Evolutionary conservation across 2,329 filamentous ascomycete species (phyloP), one percentile per base, ranked within the genome.

Genomic region (Aspergillus pseudonomiae): DNA sequence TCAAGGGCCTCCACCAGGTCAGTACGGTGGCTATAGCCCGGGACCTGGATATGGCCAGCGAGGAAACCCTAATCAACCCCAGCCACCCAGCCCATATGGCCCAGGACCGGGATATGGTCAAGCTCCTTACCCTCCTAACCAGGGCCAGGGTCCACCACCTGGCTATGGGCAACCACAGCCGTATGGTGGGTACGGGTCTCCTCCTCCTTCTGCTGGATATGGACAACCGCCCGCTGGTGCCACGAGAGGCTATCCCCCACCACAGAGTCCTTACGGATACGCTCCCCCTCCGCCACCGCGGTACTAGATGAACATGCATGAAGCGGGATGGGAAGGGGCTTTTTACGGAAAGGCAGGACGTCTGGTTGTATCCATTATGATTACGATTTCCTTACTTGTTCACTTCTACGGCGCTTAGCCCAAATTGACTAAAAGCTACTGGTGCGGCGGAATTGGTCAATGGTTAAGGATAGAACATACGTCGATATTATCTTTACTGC

Each of bases 11-110:
- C 72, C 74, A 32, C 72, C 75, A 39, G 77, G 78, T 24, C 75
- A 76, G 48, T 79, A 80, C 61, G 77, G 78, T 52, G 76, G 67
- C 16, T 74, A 70, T 39, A 68, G 66, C 19, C 68, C 69, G 24
- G 68, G 67, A 28, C 70, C 69, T 34, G 64, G 64, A 41, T 67
- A 67, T 41, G 63, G 67, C 39, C 69, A 68, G 46, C 70, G 68
- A 43, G 72, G 70, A 52, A 60, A 57, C 19, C 67, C 67, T 50
- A 61, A 65, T n/a, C 55, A 65, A 62, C 58, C 65, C 57, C 55
- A 62, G 14, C 50, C 56, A 1, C 56, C 63, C 9, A 24, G 36
- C 5, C 63, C 59, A 36, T 67, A 65, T 45, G 54, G 55, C 9
- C 45, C 61, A 39, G 59, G 54, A 28, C 50, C 65, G 6, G 41